A percentile compares a stretch with the other conserved stretches of the same genome.
Conservation (phyloP, 2,329 filamentous ascomycete species). For the Clarireedia hainanense region DNA sequence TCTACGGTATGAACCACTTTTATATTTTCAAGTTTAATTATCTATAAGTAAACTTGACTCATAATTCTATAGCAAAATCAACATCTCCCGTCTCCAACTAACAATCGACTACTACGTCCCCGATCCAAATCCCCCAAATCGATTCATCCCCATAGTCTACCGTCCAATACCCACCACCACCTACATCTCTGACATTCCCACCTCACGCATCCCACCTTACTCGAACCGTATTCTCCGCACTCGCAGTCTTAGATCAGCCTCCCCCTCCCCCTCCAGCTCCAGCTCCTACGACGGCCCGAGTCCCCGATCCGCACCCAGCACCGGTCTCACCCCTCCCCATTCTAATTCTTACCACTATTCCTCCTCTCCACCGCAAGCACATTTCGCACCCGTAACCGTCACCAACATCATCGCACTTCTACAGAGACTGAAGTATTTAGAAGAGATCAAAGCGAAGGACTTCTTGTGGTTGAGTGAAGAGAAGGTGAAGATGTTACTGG, state of each 20-base stretch:
- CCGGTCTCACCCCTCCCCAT: slow-evolving; percentile 3
- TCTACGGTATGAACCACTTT: slow-evolving; percentile 9
- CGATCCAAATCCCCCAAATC: not conserved
- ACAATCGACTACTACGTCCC: slow-evolving; percentile 14
- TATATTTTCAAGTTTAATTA: not conserved
- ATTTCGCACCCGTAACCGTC: slow-evolving; percentile 9
- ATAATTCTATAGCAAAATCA: slow-evolving; percentile 8
- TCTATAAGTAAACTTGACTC: slow-evolving; percentile 3
- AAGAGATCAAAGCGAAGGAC: slow-evolving; percentile 12
- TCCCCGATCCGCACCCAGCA: no score
- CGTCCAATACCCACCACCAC: not conserved
- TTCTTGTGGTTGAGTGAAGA: slow-evolving; percentile 13
- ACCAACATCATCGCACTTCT: slow-evolving; percentile 15
- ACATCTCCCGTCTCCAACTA: slow-evolving; percentile 16
- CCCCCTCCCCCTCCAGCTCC: no score
- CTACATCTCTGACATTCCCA: slow-evolving; percentile 13
- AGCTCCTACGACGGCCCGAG: no score
- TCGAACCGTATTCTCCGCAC: slow-evolving; percentile 8
- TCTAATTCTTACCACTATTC: not conserved
- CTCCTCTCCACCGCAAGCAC: slow-evolving; percentile 10
- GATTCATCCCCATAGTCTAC: not conserved
- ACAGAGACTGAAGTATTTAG: slow-evolving; percentile 8
- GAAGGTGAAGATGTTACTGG: slow-evolving; percentile 4
- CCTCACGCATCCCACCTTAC: not conserved
- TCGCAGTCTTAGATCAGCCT: no score